Evolutionary conservation across 106 monocot species (phyloP).

Genomic region (Allium sativum): DNA sequence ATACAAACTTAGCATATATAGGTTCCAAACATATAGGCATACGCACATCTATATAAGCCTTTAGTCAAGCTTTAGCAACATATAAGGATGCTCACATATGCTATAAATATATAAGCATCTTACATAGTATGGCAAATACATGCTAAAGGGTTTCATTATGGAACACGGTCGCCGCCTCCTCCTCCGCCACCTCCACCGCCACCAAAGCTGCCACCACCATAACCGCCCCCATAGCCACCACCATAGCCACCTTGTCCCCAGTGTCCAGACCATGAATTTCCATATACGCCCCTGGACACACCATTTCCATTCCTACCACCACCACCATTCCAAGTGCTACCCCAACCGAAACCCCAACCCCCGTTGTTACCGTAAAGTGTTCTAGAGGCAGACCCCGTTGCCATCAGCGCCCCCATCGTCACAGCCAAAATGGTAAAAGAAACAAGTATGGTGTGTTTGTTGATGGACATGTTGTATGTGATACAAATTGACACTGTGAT

Average conservation of each 20-base stretch:
- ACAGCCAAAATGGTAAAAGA: not conserved
- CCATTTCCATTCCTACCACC: not conserved
- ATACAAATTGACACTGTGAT: no score
- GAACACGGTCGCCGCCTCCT: not conserved
- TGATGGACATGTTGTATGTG: no score
- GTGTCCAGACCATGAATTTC: not conserved
- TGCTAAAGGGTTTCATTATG: not conserved
- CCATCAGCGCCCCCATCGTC: not conserved
- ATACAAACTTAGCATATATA: no score
- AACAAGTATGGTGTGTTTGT: not conserved
- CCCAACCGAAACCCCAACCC: not conserved
- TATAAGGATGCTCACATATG: no score
- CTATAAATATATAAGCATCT: no score
- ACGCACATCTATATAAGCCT: no score
- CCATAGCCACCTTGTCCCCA: not conserved
- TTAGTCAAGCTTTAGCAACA: no score
- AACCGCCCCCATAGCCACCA: not conserved
- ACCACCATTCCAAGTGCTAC: not conserved
- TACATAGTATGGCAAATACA: not conserved
- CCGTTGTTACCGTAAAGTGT: not conserved
- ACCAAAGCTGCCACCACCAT: not conserved
- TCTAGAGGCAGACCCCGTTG: not conserved
- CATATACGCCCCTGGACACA: not conserved
- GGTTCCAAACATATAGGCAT: no score
- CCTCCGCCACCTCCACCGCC: not conserved